Evolutionary conservation across 1,139 yeast genomes (phyloP).

Genomic region (Diutina mesorugosa): DNA sequence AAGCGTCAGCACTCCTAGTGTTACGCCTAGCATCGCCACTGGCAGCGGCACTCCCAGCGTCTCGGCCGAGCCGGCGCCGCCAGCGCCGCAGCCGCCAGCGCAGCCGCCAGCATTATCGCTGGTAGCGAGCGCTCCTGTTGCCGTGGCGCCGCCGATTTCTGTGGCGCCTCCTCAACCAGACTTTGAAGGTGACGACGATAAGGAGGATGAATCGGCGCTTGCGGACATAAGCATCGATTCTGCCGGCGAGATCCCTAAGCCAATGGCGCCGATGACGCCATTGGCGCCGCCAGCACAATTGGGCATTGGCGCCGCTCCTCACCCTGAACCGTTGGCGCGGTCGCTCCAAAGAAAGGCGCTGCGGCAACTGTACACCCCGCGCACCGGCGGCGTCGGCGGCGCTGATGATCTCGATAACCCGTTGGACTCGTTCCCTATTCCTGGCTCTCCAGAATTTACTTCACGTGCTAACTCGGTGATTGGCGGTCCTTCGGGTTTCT

Average conservation of each 20-base stretch:
- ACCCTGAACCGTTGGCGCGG: not conserved
- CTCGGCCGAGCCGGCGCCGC: not conserved
- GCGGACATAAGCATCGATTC: not conserved
- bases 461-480: conserved; percentile 34
- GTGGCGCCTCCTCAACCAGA: not conserved
- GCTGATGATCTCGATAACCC: conserved; percentile 8
- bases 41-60: not conserved
- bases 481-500: conserved; percentile 19
- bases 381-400: not conserved
- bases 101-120: not conserved
- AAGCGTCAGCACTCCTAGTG: not conserved
- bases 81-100: not conserved
- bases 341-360: not conserved
- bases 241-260: not conserved
- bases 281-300: not conserved
- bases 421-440: conserved; percentile 32
- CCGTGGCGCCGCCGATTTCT: not conserved
- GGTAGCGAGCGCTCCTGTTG: not conserved
- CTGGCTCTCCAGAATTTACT: conserved; percentile 34
- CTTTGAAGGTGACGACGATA: not conserved
- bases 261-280: not conserved
- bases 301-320: not conserved
- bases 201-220: not conserved
- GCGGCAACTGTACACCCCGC: not conserved
- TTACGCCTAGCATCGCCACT: not conserved